Conservation (phyloP, 2,329 filamentous ascomycete genomes). For the Eutypella sp. region DNA sequence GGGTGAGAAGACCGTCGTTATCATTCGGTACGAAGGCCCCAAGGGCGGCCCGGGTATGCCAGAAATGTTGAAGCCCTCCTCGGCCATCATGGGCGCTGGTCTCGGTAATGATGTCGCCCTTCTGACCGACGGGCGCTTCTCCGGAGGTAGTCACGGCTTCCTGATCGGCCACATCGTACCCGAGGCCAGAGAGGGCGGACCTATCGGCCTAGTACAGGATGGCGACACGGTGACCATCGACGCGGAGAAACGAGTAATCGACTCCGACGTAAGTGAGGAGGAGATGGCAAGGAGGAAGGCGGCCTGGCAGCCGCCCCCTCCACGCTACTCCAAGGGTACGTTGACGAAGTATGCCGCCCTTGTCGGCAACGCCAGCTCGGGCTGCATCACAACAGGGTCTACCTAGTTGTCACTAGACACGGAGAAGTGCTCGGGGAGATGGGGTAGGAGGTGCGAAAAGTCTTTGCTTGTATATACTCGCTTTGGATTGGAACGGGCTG, state of each 20-base stretch:
- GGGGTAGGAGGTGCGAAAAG: constrained; percentile 1
- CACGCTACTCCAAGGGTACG: constrained; percentile 58
- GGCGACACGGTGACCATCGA: constrained; percentile 81
- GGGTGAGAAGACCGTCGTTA: constrained; percentile 81
- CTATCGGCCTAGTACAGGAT: constrained; percentile 76
- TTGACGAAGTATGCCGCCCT: constrained; percentile 64
- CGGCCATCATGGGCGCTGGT: constrained; percentile 86
- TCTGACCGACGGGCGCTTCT: constrained; percentile 71
- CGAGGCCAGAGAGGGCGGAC: constrained; percentile 79
- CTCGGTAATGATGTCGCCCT: constrained; percentile 72
- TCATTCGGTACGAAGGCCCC: constrained; percentile 90
- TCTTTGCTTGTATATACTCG: constrained; percentile 14
- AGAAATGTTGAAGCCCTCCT: constrained; percentile 89
- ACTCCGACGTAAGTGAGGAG: constrained; percentile 62
- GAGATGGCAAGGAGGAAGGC: constrained; percentile 56
- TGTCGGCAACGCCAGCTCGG: constrained; percentile 55
- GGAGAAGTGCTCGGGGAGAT: too few relatives aligned
- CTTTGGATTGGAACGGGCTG: constrained; percentile 2
- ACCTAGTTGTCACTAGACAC: background rate
- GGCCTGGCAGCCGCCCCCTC: constrained; percentile 58
- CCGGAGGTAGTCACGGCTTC: constrained; percentile 79
- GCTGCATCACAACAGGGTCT: constrained; percentile 45
- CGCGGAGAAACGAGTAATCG: constrained; percentile 64
- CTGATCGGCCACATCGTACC: constrained; percentile 84
- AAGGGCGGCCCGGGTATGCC: constrained; percentile 94